These are phyloP conservation scores for Penicillium oxalicum DNA, from an alignment of 2,329 filamentous ascomycete species.

Conservation along the genomic window DNA sequence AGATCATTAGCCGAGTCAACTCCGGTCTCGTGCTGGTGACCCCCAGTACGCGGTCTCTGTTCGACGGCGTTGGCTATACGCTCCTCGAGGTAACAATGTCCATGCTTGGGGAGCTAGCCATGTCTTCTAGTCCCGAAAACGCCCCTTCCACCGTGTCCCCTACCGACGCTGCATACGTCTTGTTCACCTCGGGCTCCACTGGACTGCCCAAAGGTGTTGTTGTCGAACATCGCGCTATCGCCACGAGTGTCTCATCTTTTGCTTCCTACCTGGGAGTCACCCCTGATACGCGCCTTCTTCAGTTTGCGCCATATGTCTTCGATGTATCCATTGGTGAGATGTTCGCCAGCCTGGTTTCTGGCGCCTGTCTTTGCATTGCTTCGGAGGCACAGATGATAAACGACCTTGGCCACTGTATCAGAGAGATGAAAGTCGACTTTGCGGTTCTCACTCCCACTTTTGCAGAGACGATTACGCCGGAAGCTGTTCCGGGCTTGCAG, in stretches of 20 bases:
- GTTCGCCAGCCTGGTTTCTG: not conserved
- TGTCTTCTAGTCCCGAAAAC: too few relatives aligned
- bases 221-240: slow-evolving; percentile 9
- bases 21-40: not conserved
- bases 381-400: not conserved
- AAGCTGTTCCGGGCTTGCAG: slow-evolving; percentile 1
- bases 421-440: not conserved
- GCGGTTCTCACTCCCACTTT: not conserved
- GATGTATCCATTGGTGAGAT: not conserved
- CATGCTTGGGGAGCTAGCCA: too few relatives aligned
- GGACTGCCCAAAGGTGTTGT: slow-evolving; percentile 14
- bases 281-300: not conserved
- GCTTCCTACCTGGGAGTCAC: not conserved
- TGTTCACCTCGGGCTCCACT: slow-evolving; percentile 37
- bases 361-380: not conserved
- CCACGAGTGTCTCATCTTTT: slow-evolving; percentile 1
- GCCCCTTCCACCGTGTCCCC: not conserved
- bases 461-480: not conserved
- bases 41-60: not conserved
- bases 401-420: not conserved
- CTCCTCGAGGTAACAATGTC: not conserved
- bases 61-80: not conserved
- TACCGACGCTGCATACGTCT: slow-evolving; percentile 40
- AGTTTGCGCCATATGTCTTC: not conserved
- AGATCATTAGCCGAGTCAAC: not conserved